Base-by-base conservation (phyloP, 2,329 filamentous ascomycete genomes). In the Xylaria polymorpha region DNA sequence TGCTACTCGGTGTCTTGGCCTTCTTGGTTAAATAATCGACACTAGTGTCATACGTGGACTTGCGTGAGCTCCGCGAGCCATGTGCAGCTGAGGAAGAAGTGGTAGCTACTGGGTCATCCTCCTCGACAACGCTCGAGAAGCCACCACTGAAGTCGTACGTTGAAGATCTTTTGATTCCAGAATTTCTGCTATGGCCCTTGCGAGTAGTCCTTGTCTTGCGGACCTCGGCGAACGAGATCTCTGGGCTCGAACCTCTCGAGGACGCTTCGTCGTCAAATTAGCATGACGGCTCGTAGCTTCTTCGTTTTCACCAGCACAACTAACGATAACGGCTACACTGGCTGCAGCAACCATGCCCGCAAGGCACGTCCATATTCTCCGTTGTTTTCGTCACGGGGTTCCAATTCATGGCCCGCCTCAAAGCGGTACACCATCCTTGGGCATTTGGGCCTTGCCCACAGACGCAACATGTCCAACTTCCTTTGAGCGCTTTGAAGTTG, bases 381-480 rank as follows among this genome's bases (percentile, higher is more conserved):
- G 77, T 71, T 12, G 75, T 69, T 22, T 71, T 61, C 32, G 72
- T 76, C 29, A 73, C 61, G 18, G 73, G 74, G 48, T 77, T 77
- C 69, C 71, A 74, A 32, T 74, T 71, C 67, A 74, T 61, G 59
- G 65, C 67, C 18, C 64, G 69, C 56, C 76, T 77, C 14, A 79
- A 76, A 70, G 81, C 82, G 10, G 79, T 81, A 74, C 86, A 88
- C 86, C 86, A 88, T 7, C 86, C 86, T 68, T 81, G 79, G 1
- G 77, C 82, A 73, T 88, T 88, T 20, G 85, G 84, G 0, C 84
- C 85, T 46, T 84, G 80, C 2, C 82, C 79, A 72, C 86, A 88
- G 41, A 80, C 74, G 76, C 86, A 88, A 71, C 86, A 88, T n/a
- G 79, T 82, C 86, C 86, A 88, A 37, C 77, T 81, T 20, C 85